These are phyloP conservation scores for Cytidiella melzeri DNA, from an alignment of 768 basidiomycete species.

Conservation along the genomic window DNA sequence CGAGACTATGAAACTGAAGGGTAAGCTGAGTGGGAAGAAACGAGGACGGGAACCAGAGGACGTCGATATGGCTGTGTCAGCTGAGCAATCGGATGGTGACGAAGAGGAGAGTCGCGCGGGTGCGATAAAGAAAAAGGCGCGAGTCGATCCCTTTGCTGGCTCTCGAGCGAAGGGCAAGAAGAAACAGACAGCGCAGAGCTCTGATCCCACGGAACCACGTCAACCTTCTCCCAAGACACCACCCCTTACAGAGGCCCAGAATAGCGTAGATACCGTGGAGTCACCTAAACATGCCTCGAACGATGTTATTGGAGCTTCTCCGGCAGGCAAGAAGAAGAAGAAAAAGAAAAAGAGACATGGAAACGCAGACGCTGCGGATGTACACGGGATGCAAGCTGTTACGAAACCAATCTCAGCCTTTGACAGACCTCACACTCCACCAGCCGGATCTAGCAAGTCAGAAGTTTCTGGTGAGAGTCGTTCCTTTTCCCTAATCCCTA, in stretches of 20 bases:
- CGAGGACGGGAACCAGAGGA: constrained; percentile 36
- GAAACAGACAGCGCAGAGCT: constrained; percentile 17
- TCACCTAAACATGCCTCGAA: too few species aligned
- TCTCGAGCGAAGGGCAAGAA: constrained; percentile 27
- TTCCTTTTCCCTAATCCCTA: background rate
- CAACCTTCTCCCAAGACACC: background rate
- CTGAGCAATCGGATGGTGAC: constrained; percentile 30
- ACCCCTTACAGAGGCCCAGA: too few species aligned
- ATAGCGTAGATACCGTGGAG: too few species aligned
- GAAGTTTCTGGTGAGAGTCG: background rate
- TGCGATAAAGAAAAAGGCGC: constrained; percentile 53
- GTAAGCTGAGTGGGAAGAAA: constrained; percentile 50
- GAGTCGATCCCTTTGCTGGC: constrained; percentile 49
- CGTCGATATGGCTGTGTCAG: constrained; percentile 15
- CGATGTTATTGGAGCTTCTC: too few species aligned
- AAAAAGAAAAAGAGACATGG: constrained; percentile 21
- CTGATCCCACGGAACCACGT: background rate
- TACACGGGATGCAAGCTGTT: background rate
- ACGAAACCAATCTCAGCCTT: constrained; percentile 15
- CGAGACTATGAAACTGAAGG: constrained; percentile 58
- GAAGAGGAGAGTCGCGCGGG: constrained; percentile 57
- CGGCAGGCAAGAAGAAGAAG: constrained; percentile 20
- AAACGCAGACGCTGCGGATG: background rate
- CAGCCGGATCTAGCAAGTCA: background rate
- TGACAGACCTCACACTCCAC: constrained; percentile 9